Evolutionary conservation across 1,284 basidiomycete genomes (phyloP).

Genomic region (Megacollybia platyphylla): DNA sequence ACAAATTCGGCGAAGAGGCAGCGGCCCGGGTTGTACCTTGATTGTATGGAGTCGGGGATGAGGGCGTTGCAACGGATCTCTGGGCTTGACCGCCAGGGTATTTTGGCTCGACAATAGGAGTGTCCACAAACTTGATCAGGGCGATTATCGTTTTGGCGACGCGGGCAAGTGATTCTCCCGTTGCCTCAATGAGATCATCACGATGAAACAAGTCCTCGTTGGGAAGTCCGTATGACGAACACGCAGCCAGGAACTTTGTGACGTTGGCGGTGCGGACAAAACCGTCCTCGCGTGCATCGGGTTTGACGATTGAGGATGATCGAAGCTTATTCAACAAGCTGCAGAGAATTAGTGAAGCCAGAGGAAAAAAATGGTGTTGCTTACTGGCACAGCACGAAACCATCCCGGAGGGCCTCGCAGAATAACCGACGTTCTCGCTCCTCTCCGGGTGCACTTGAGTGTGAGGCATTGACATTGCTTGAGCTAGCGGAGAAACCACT

Average conservation of each 20-base stretch:
- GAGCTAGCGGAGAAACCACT: slow-evolving; percentile 24
- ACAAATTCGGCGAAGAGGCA: slow-evolving; percentile 54
- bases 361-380: slow-evolving; percentile 17
- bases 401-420: slow-evolving; percentile 66
- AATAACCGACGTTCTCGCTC: slow-evolving; percentile 65
- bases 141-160: slow-evolving; percentile 59
- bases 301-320: slow-evolving; percentile 44
- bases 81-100: slow-evolving; percentile 22
- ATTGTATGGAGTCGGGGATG: slow-evolving; percentile 16
- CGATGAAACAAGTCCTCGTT: slow-evolving; percentile 53
- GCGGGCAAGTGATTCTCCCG: slow-evolving; percentile 44
- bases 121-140: slow-evolving; percentile 48
- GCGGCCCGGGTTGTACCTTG: slow-evolving; percentile 23
- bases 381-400: slow-evolving; percentile 80
- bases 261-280: slow-evolving; percentile 54
- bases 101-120: slow-evolving; percentile 28
- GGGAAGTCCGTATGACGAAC: slow-evolving; percentile 48
- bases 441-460: slow-evolving; percentile 41
- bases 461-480: slow-evolving; percentile 26
- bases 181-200: slow-evolving; percentile 54
- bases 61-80: slow-evolving; percentile 10
- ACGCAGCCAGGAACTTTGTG: slow-evolving; percentile 61
- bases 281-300: slow-evolving; percentile 59
- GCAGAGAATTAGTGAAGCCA: slow-evolving; percentile 9
- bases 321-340: slow-evolving; percentile 68